Evolutionary conservation across 2,329 filamentous ascomycete genomes (phyloP).

Genomic region (Akanthomyces lecanii): DNA sequence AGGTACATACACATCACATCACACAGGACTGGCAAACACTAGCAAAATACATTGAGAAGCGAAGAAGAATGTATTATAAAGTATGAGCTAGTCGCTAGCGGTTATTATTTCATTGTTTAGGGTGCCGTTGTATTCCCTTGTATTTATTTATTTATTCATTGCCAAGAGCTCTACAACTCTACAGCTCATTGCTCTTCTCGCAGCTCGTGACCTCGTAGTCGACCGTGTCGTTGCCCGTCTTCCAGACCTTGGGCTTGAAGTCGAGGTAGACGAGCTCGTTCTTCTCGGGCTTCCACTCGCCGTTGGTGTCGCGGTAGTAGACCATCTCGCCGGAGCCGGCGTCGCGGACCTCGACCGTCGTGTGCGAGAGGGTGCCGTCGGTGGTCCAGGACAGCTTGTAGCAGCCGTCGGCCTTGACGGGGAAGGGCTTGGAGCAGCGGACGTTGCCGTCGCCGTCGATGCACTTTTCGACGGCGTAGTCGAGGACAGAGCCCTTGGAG

Average conservation of each 20-base stretch:
- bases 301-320: slow-evolving; percentile 42
- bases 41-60: neutral
- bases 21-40: neutral
- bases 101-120: neutral
- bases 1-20: neutral
- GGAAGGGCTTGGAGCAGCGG: slow-evolving; percentile 38
- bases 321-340: slow-evolving; percentile 38
- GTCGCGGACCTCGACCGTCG: slow-evolving; percentile 34
- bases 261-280: slow-evolving; percentile 42
- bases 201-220: slow-evolving; percentile 33
- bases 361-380: slow-evolving; percentile 35
- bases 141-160: neutral
- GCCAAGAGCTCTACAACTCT: neutral
- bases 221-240: slow-evolving; percentile 41
- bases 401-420: slow-evolving; percentile 35
- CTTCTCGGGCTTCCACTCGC: slow-evolving; percentile 42
- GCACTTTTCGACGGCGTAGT: slow-evolving; percentile 40
- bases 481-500: slow-evolving; percentile 35
- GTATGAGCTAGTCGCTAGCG: neutral
- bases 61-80: neutral
- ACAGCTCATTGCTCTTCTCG: slow-evolving; percentile 12
- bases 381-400: slow-evolving; percentile 40
- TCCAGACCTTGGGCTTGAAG: slow-evolving; percentile 43
- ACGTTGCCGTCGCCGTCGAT: slow-evolving; percentile 35
- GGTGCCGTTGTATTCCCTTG: neutral